phyloP scores from a whole-genome alignment of 139 green algal genomes.

The Chlorella sp. region DNA sequence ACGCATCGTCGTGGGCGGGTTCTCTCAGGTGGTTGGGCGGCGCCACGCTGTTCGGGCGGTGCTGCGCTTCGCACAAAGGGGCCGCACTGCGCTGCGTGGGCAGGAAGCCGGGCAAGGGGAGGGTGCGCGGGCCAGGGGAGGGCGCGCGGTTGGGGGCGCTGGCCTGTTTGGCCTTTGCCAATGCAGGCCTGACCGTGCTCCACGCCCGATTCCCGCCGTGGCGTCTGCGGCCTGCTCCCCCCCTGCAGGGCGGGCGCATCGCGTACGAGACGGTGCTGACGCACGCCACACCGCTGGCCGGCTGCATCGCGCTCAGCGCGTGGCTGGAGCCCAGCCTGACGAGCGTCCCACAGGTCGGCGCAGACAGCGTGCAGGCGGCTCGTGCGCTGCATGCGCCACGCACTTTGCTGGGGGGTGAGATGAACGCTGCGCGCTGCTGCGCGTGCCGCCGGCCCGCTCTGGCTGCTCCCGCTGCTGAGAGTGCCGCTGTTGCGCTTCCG shows the following conservation, averaged over 20 bases:
- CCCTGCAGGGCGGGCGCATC: slow-evolving; percentile 47
- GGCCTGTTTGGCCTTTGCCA: too few relatives aligned
- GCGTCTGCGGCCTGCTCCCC: too few relatives aligned
- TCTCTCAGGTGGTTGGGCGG: slow-evolving; percentile 24
- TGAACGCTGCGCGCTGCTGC: neutral
- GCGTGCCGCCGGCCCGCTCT: neutral
- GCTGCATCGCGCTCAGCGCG: slow-evolving; percentile 42
- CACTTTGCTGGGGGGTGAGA: neutral
- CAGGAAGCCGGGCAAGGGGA: too few relatives aligned
- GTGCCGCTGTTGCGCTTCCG: too few relatives aligned
- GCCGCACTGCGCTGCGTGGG: too few relatives aligned
- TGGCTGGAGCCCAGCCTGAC: slow-evolving; percentile 47
- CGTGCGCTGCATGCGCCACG: neutral
- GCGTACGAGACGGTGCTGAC: slow-evolving; percentile 36
- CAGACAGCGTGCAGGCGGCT: neutral
- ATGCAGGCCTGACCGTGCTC: too few relatives aligned
- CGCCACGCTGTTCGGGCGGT: neutral
- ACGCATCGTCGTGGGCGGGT: slow-evolving; percentile 45
- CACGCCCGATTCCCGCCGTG: too few relatives aligned
- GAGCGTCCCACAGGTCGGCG: neutral
- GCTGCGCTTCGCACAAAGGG: too few relatives aligned
- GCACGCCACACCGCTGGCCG: slow-evolving; percentile 29
- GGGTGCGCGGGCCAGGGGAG: too few relatives aligned
- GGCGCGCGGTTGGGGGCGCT: too few relatives aligned
- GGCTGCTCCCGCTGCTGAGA: too few relatives aligned